Evolutionary conservation across 208 protist species (phyloP), one percentile per base, ranked within the genome.

Genomic region (Leptomonas pyrrhocoris): DNA sequence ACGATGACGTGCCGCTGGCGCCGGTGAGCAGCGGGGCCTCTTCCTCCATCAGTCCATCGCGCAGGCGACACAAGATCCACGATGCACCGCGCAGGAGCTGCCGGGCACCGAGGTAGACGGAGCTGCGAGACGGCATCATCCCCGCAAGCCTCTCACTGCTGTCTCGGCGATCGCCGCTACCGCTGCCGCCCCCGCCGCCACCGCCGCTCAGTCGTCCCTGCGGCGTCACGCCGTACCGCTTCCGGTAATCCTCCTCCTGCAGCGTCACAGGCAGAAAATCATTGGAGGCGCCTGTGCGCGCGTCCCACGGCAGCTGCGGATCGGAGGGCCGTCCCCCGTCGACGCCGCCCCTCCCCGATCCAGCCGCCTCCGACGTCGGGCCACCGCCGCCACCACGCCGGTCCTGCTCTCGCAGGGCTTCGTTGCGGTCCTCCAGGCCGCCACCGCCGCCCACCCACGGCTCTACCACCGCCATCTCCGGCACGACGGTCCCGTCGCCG

Each of bases 401-500:
- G 15, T 60, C 66, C 18, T 43, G 55, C 13, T 13, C 40, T 2
- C 30, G 31, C n/a, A 18, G n/a, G 4, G 0, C 43, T 3, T 50
- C 42, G 15, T 56, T 38, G 23, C 31, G 42, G 30, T 58, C 56
- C 46, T 63, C 65, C 13, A 45, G 13, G 3, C 12, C 8, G 15
- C 49, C 46, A 28, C n/a, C 28, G 18, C 23, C 65, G 36, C 45
- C 54, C n/a, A 45, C 59, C 49, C 68, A 74, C 19, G 51, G 61
- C 50, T 74, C 64, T 4, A 82, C 50, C 55, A 89, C 81, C 18
- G n/a, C 18, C 54, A 68, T 53, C 59, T 89, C 84, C 18, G 69
- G 56, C 12, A 89, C 54, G 27, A 89, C 79, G 18, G 80, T 43
- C 13, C 80, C 84, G 38, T 86, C 80, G 30, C 57, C 62, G 3